phyloP scores from a whole-genome alignment of 345 rosid species.

The Citrus inodora region DNA sequence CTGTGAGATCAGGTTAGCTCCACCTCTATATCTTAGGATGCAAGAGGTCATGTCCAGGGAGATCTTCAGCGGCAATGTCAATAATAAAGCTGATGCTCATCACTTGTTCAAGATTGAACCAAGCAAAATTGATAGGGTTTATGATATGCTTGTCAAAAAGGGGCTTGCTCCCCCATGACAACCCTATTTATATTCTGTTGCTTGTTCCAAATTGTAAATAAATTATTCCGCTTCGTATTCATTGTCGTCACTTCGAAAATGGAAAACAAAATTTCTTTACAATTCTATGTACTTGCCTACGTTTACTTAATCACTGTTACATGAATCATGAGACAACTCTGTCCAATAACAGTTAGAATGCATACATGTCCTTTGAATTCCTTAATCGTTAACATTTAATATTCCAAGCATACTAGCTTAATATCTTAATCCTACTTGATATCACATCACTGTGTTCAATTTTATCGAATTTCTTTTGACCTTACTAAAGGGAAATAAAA shows the following conservation, averaged over 20 bases:
- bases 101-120: slow-evolving; percentile 76
- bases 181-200: background rate
- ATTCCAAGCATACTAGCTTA: no score
- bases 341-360: no score
- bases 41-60: slow-evolving; percentile 75
- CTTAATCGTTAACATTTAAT: no score
- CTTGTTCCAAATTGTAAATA: background rate
- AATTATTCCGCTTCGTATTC: background rate
- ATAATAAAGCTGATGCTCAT: slow-evolving; percentile 76
- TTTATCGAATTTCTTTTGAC: no score
- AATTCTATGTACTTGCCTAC: background rate
- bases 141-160: slow-evolving; percentile 90
- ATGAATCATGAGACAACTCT: no score
- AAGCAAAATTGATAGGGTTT: slow-evolving; percentile 75
- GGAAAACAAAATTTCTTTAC: background rate
- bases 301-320: background rate
- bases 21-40: slow-evolving; percentile 80
- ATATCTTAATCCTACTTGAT: no score
- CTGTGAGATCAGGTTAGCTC: slow-evolving; percentile 62
- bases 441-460: no score
- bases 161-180: slow-evolving; percentile 70
- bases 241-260: background rate
- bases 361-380: no score
- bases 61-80: slow-evolving; percentile 69
- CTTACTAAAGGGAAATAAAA: no score